Base-by-base conservation (phyloP, 2,329 filamentous ascomycete species). In the Xylogone sp. region DNA sequence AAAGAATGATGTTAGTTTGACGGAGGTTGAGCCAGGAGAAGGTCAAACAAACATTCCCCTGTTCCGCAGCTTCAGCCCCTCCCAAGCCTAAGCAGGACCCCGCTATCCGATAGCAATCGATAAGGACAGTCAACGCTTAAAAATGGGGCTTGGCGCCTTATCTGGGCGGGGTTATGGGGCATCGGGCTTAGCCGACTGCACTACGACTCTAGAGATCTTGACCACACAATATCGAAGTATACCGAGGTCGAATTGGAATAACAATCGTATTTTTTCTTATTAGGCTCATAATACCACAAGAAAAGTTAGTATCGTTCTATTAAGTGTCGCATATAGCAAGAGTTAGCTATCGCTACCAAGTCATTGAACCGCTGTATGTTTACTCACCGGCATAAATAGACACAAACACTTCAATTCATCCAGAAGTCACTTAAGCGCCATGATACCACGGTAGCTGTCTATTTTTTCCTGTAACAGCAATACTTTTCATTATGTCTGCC, bases 391-490 rank as follows among this genome's bases (percentile, higher is more conserved):
- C n/a, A 18, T 39, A 4, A 39, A 18, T 16, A 39, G 34, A 19
- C 5, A 45, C 43, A 6, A 19, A 16, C 4, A 18, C 20, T 5
- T 4, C 5, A 19, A 12, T 45, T 6, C 9, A 16, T 45, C 4
- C n/a, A 13, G 13, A 8, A 3, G 13, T 6, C 10, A 45, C 9
- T 8, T 9, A 39, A 39, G 5, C 34, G 13, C 34, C 34, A 39
- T 39, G 34, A 39, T 39, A 39, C n/a, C n/a, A 18, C 12, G 43
- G 21, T 21, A 16, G 22, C 43, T 19, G 13, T 43, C 47, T 16
- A 39, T 39, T 9, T 39, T 16, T 16, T 7, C 13, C n/a, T 39
- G 5, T 4, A 5, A 5, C 93, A 94, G 88, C 89, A 19, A 21
- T 6, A 18, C 13, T 18, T 45, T 16, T 47, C 27, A 43, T 19